Percentiles rank a stretch among this genome's conserved stretches.
These are phyloP conservation scores for Diacronema lutheri DNA, from an alignment of 78 protist species.

Conservation along the genomic window DNA sequence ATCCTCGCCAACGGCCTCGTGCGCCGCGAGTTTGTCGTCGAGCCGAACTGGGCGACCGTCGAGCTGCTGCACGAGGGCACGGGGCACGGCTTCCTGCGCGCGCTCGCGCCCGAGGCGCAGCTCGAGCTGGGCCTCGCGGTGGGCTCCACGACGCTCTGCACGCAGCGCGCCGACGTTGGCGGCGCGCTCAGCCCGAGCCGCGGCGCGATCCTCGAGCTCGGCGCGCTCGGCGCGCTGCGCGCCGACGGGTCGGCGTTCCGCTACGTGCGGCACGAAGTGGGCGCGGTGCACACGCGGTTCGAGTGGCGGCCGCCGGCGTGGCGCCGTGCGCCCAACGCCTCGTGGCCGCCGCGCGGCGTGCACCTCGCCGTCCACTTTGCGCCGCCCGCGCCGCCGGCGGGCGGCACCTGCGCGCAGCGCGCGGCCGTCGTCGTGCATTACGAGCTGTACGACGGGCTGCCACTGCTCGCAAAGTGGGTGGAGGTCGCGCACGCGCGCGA, in stretches of 20 bases:
- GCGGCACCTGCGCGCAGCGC: not conserved
- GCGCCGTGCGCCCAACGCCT: not conserved
- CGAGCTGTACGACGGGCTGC: not conserved
- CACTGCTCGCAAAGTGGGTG: not conserved
- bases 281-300: not conserved
- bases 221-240: not conserved
- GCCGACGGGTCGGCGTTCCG: not conserved
- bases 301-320: not conserved
- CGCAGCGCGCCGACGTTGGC: not conserved
- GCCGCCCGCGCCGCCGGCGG: not conserved
- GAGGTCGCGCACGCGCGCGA: not conserved
- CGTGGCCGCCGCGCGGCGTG: constrained; percentile 1
- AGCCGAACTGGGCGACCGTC: not conserved
- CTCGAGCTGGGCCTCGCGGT: not conserved
- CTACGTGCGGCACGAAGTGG: not conserved
- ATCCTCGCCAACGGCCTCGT: not conserved
- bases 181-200: not conserved
- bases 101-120: not conserved
- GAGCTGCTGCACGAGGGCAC: not conserved
- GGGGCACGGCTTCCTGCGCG: not conserved
- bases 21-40: not conserved
- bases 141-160: not conserved
- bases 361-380: not conserved
- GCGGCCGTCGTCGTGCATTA: not conserved
- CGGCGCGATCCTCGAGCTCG: not conserved